These are phyloP conservation scores for Penicillium herquei DNA, from an alignment of 495 filamentous ascomycete genomes.

Conservation along the genomic window DNA sequence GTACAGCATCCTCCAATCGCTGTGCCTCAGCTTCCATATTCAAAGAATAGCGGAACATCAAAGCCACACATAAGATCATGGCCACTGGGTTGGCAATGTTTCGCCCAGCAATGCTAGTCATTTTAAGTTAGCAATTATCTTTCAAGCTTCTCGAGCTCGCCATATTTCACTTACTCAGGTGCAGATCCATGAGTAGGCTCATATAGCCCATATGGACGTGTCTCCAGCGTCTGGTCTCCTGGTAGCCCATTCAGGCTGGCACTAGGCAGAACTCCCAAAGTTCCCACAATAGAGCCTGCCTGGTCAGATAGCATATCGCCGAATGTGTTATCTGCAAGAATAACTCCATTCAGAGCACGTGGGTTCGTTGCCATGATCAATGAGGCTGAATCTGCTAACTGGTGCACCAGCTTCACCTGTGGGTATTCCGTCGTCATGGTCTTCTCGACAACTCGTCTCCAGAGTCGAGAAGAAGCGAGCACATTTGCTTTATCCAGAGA, in stretches of 20 bases:
- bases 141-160: neutral
- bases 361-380: constrained; percentile 51
- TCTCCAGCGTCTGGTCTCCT: constrained; percentile 26
- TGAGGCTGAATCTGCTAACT: constrained; percentile 50
- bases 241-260: constrained; percentile 51
- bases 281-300: constrained; percentile 48
- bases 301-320: constrained; percentile 54
- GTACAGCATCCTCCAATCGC: constrained; percentile 78
- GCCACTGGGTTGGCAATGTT: constrained; percentile 65
- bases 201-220: constrained; percentile 38
- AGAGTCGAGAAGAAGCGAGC: constrained; percentile 48
- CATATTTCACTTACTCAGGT: constrained; percentile 31
- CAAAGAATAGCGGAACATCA: constrained; percentile 91
- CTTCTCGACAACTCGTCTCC: constrained; percentile 45
- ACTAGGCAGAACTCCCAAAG: constrained; percentile 48
- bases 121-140: neutral
- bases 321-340: constrained; percentile 52
- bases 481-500: constrained; percentile 54
- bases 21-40: constrained; percentile 69
- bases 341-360: constrained; percentile 46
- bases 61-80: constrained; percentile 81
- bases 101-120: constrained; percentile 32
- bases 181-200: constrained; percentile 46
- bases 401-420: constrained; percentile 43
- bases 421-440: constrained; percentile 49